phyloP scores from a whole-genome alignment of 768 basidiomycete genomes.

The Daedalea quercina region DNA sequence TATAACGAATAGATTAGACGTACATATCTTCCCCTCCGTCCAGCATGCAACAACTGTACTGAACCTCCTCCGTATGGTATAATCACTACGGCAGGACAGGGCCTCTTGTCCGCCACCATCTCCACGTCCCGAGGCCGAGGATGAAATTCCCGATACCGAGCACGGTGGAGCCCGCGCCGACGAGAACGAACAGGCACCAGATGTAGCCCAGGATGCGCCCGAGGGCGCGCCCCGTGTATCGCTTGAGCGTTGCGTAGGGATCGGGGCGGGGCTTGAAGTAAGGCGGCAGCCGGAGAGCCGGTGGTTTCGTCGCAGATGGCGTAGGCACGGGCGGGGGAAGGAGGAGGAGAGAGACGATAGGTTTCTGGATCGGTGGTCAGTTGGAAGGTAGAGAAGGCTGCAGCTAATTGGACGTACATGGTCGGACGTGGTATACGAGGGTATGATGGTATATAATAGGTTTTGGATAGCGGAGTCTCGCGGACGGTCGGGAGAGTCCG shows the following conservation, averaged over 20 bases:
- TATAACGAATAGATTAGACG: not conserved
- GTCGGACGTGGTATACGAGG: constrained; percentile 83
- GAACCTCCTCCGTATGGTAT: not conserved
- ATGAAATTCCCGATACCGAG: constrained; percentile 69
- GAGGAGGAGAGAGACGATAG: constrained; percentile 68
- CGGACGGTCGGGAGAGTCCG: constrained; percentile 49
- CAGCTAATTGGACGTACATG: constrained; percentile 48
- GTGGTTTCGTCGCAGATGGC: constrained; percentile 21
- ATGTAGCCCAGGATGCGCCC: constrained; percentile 72
- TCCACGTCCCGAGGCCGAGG: constrained; percentile 60
- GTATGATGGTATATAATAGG: constrained; percentile 72
- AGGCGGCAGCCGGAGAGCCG: constrained; percentile 44
- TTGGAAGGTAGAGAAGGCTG: not conserved
- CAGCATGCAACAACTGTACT: not conserved
- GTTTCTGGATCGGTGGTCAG: constrained; percentile 53
- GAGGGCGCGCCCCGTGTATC: constrained; percentile 54
- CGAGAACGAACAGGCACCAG: constrained; percentile 70
- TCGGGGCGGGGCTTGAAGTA: constrained; percentile 49
- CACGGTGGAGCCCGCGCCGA: constrained; percentile 72
- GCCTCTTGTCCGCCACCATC: constrained; percentile 41
- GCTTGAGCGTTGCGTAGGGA: constrained; percentile 46
- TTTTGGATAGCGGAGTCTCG: constrained; percentile 52
- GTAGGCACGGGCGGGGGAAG: constrained; percentile 39
- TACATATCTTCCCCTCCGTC: not conserved
- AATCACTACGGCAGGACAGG: not conserved